Evolutionary conservation across 2,329 filamentous ascomycete species (phyloP).

Genomic region (Penicillium sumatraense): DNA sequence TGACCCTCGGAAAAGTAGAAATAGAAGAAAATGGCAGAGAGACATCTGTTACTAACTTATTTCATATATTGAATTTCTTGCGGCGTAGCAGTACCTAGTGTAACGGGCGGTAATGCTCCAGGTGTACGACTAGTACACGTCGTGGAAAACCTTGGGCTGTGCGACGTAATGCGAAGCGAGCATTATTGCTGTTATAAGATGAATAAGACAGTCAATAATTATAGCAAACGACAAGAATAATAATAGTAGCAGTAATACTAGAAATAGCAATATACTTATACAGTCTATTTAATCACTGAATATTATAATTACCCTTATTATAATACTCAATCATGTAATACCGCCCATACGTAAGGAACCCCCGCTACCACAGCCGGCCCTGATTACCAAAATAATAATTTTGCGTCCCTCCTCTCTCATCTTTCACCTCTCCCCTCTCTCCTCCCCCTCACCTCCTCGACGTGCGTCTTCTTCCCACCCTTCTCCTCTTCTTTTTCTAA

Average conservation of each 20-base stretch:
- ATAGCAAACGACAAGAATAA: too few relatives aligned
- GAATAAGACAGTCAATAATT: background rate
- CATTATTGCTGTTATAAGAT: too few relatives aligned
- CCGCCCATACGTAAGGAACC: background rate
- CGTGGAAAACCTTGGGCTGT: constrained; percentile 10
- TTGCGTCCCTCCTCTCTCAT: constrained; percentile 28
- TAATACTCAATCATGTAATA: background rate
- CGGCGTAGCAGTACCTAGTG: background rate
- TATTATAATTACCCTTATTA: too few relatives aligned
- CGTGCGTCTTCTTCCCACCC: constrained; percentile 16
- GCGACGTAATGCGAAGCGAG: background rate
- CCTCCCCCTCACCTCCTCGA: constrained; percentile 14
- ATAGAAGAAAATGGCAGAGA: background rate
- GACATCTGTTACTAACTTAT: background rate
- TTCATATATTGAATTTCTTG: background rate
- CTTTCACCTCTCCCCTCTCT: constrained; percentile 25
- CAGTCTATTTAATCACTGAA: too few relatives aligned
- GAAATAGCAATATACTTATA: too few relatives aligned
- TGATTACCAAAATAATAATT: constrained; percentile 33
- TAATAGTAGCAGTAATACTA: too few relatives aligned
- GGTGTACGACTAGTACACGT: constrained; percentile 1
- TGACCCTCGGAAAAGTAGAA: background rate
- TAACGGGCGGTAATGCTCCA: constrained; percentile 3
- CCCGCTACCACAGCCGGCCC: constrained; percentile 30
- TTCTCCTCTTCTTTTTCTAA: background rate